phyloP scores from a whole-genome alignment of 2,329 filamentous ascomycete species.

The Neurospora crassa region DNA sequence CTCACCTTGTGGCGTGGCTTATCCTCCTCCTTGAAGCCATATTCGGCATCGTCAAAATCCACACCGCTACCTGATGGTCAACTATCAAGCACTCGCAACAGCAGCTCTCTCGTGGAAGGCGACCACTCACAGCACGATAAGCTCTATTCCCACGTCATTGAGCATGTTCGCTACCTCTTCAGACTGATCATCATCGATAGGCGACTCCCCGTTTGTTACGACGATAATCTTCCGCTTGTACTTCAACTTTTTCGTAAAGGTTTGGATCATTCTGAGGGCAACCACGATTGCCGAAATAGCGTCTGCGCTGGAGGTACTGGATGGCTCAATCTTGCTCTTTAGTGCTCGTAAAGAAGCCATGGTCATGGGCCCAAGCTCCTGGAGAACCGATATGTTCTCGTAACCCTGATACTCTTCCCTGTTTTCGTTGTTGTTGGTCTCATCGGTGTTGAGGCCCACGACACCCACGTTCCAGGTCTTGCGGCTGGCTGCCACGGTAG shows the following conservation, averaged over 20 bases:
- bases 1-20: constrained; percentile 62
- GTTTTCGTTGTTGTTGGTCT: constrained; percentile 58
- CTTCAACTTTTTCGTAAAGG: constrained; percentile 72
- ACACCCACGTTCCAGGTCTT: constrained; percentile 72
- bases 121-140: constrained; percentile 62
- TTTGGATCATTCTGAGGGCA: constrained; percentile 76
- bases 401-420: constrained; percentile 62
- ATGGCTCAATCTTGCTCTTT: constrained; percentile 54
- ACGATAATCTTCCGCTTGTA: constrained; percentile 73
- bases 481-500: constrained; percentile 55
- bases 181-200: constrained; percentile 63
- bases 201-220: constrained; percentile 69
- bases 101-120: background rate
- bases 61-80: constrained; percentile 50
- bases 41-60: constrained; percentile 88
- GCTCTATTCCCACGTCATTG: constrained; percentile 64
- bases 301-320: constrained; percentile 62
- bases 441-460: constrained; percentile 73
- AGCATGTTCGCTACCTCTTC: constrained; percentile 64
- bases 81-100: background rate
- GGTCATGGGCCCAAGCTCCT: constrained; percentile 49
- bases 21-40: constrained; percentile 83
- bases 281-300: constrained; percentile 80
- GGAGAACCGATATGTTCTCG: constrained; percentile 70
- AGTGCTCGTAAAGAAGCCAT: constrained; percentile 63